These are phyloP conservation scores for Alopecurus myosuroides DNA, from an alignment of 176 grass and related monocot species.

Conservation along the genomic window DNA sequence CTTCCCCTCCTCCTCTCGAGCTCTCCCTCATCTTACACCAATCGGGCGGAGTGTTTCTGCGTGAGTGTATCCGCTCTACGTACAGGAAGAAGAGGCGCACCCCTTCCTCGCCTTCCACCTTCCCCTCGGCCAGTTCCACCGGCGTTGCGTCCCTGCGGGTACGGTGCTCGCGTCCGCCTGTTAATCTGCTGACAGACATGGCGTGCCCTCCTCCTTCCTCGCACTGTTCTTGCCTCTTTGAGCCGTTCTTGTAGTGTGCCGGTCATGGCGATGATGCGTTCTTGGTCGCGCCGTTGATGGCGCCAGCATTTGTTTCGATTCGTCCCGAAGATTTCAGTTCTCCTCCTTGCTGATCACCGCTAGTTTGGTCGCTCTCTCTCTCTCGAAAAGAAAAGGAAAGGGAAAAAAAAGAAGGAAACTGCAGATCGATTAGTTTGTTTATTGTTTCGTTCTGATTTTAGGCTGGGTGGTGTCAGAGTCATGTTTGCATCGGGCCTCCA, in stretches of 20 bases:
- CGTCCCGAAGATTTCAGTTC: neutral
- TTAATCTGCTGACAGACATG: neutral
- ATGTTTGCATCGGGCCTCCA: conserved; percentile 41
- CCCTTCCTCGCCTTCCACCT: neutral
- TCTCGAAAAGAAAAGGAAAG: neutral
- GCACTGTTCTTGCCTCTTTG: neutral
- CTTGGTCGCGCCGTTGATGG: neutral
- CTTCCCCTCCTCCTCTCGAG: neutral
- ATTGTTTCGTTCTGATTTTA: conserved; percentile 9
- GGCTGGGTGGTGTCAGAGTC: conserved; percentile 21
- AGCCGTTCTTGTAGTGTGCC: neutral
- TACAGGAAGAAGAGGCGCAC: neutral
- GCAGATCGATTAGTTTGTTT: conserved; percentile 28
- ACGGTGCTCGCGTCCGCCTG: neutral
- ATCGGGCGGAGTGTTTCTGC: neutral
- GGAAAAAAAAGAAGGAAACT: neutral
- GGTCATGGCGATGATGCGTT: neutral
- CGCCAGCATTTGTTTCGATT: conserved; percentile 28
- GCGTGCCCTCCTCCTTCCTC: neutral
- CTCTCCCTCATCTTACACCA: neutral
- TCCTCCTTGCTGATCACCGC: neutral
- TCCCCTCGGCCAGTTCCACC: neutral
- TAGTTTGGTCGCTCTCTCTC: neutral
- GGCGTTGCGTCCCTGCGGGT: neutral
- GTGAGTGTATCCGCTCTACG: neutral